A percentile compares a stretch with the other conserved stretches of the same genome.
Conservation (phyloP, 805 yeast genomes). For the Spathaspora boniae region DNA sequence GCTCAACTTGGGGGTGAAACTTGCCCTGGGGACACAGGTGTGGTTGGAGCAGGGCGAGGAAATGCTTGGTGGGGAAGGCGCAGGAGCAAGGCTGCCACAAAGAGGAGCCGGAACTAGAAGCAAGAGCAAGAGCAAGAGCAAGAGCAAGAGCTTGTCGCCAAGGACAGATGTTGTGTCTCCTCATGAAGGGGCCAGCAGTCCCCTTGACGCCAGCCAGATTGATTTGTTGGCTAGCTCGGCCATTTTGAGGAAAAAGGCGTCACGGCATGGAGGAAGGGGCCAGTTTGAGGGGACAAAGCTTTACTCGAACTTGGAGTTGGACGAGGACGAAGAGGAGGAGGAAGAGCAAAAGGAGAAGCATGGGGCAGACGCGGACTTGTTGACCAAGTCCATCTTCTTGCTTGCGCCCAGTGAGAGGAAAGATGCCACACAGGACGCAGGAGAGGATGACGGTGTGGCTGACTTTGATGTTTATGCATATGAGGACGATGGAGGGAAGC, state of each 20-base stretch:
- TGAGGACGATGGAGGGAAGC: conserved; percentile 22
- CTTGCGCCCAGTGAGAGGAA: conserved; percentile 13
- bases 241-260: conserved; percentile 6
- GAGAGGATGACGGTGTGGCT: conserved; percentile 15
- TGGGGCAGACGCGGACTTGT: conserved; percentile 10
- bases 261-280: conserved; percentile 8
- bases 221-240: conserved; percentile 6
- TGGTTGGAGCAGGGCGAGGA: conserved; percentile 78
- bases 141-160: conserved; percentile 2
- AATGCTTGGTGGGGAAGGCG: conserved; percentile 70
- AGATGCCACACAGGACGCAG: conserved; percentile 18
- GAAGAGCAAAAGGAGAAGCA: conserved; percentile 19
- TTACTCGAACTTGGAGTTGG: conserved; percentile 30
- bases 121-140: conserved; percentile 6
- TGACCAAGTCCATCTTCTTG: conserved; percentile 22
- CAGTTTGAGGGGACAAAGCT: conserved; percentile 20
- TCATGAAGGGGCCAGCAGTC: too few relatives aligned
- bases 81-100: conserved; percentile 39
- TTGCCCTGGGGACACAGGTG: conserved; percentile 86
- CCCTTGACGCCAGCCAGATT: conserved; percentile 7
- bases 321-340: conserved; percentile 26
- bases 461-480: conserved; percentile 8
- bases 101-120: conserved; percentile 3
- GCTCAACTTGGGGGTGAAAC: conserved; percentile 74
- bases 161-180: not conserved